Percentiles rank a stretch among this genome's conserved stretches.
These are phyloP conservation scores for Spinellus fusiger DNA, from an alignment of 192 early-diverging fungal species.

Conservation along the genomic window DNA sequence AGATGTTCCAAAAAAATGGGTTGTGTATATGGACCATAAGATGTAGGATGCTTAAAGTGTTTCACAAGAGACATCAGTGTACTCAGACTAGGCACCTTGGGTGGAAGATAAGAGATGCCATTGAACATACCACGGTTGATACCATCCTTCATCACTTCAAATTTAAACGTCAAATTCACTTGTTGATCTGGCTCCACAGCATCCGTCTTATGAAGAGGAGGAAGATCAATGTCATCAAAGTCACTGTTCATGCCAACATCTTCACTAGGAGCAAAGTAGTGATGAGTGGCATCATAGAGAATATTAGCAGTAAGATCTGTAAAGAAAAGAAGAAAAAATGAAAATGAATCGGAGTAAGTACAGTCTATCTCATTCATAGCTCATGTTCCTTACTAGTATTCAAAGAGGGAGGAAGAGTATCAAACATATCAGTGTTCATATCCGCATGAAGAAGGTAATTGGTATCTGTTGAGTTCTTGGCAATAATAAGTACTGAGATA, in stretches of 20 bases:
- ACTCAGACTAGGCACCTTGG: constrained; percentile 60
- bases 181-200: constrained; percentile 41
- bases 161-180: constrained; percentile 51
- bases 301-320: constrained; percentile 54
- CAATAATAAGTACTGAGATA: constrained; percentile 72
- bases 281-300: constrained; percentile 37
- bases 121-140: constrained; percentile 82
- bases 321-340: neutral
- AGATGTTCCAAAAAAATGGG: constrained; percentile 57
- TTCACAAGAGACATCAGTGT: constrained; percentile 57
- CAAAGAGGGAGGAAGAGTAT: constrained; percentile 51
- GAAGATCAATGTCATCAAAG: constrained; percentile 52
- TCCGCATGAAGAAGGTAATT: constrained; percentile 75
- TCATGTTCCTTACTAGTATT: constrained; percentile 40
- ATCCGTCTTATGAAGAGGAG: constrained; percentile 38
- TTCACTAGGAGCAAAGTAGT: constrained; percentile 14
- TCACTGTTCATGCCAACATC: constrained; percentile 36
- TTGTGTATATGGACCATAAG: constrained; percentile 62
- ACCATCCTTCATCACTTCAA: constrained; percentile 63
- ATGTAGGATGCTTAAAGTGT: constrained; percentile 36
- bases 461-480: constrained; percentile 45
- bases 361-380: neutral
- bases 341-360: too few species aligned
- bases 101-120: constrained; percentile 58
- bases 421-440: constrained; percentile 75